Evolutionary conservation across 2,329 filamentous ascomycete species (phyloP).

Genomic region (Colletotrichum agaves): DNA sequence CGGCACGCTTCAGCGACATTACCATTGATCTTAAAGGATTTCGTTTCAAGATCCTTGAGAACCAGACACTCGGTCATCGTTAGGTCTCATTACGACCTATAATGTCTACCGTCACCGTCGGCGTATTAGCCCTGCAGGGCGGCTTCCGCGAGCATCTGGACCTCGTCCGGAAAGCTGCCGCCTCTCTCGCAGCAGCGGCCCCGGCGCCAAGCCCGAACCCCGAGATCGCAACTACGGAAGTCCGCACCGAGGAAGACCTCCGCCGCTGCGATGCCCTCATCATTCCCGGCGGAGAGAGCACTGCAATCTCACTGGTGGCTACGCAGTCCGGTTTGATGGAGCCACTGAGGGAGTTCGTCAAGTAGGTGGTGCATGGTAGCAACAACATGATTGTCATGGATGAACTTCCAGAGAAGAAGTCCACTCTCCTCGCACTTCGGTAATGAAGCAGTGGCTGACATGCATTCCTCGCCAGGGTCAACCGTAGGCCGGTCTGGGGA

Average conservation of each 20-base stretch:
- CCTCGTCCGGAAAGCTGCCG: constrained; percentile 76
- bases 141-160: constrained; percentile 90
- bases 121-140: constrained; percentile 83
- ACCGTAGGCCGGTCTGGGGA: constrained; percentile 89
- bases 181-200: constrained; percentile 51
- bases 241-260: constrained; percentile 80
- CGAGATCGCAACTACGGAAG: constrained; percentile 73
- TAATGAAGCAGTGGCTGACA: constrained; percentile 6
- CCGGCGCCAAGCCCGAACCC: constrained; percentile 38
- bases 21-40: background rate
- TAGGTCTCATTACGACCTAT: background rate
- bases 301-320: constrained; percentile 90
- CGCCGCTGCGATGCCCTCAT: constrained; percentile 82
- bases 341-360: constrained; percentile 88
- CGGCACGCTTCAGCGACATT: background rate
- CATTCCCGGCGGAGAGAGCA: constrained; percentile 94
- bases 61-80: background rate
- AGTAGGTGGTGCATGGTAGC: constrained; percentile 63
- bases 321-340: constrained; percentile 83
- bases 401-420: constrained; percentile 3
- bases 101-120: constrained; percentile 57
- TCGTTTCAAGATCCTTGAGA: background rate
- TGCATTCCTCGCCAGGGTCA: constrained; percentile 61
- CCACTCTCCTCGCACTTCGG: background rate
- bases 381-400: constrained; percentile 17